Conservation (phyloP, 768 basidiomycete genomes). For the Suillus subalutaceus region DNA sequence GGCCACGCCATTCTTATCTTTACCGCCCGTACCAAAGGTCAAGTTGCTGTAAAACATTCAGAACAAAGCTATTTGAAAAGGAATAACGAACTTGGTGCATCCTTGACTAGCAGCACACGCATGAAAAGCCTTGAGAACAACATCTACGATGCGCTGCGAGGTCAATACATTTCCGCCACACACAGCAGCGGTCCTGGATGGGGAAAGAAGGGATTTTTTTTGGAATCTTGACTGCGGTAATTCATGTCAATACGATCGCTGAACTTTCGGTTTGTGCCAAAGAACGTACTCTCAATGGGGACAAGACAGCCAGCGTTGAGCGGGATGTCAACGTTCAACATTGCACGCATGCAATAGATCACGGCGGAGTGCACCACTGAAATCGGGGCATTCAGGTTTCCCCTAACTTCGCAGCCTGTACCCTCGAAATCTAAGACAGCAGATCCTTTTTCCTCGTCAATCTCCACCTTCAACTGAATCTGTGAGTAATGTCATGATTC, state of each 20-base stretch:
- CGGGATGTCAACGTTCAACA: slow-evolving; percentile 87
- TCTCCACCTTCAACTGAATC: slow-evolving; percentile 78
- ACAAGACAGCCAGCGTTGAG: slow-evolving; percentile 94
- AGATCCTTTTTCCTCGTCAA: slow-evolving; percentile 71
- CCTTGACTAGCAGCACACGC: slow-evolving; percentile 93
- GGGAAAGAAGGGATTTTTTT: slow-evolving; percentile 75
- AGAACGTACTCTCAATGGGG: slow-evolving; percentile 68
- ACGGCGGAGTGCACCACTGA: slow-evolving; percentile 87
- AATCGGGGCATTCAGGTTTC: slow-evolving; percentile 84
- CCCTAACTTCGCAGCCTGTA: slow-evolving; percentile 81
- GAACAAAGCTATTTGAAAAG: slow-evolving; percentile 6
- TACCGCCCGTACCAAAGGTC: slow-evolving; percentile 90
- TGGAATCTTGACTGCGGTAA: slow-evolving; percentile 70
- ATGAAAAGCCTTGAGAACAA: slow-evolving; percentile 89
- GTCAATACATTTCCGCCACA: slow-evolving; percentile 93
- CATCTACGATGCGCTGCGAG: slow-evolving; percentile 92
- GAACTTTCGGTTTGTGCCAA: background rate
- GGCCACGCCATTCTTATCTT: slow-evolving; percentile 74
- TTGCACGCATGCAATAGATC: slow-evolving; percentile 87
- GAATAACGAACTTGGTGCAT: slow-evolving; percentile 75
- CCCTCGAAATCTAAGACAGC: slow-evolving; percentile 87
- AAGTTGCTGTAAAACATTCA: slow-evolving; percentile 58
- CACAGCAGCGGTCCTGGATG: slow-evolving; percentile 85
- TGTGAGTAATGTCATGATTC: slow-evolving; percentile 28
- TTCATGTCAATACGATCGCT: slow-evolving; percentile 4